A percentile compares a stretch with the other conserved stretches of the same genome.
These are phyloP conservation scores for Pueraria montana DNA, from an alignment of 306 rosid species.

Conservation along the genomic window DNA sequence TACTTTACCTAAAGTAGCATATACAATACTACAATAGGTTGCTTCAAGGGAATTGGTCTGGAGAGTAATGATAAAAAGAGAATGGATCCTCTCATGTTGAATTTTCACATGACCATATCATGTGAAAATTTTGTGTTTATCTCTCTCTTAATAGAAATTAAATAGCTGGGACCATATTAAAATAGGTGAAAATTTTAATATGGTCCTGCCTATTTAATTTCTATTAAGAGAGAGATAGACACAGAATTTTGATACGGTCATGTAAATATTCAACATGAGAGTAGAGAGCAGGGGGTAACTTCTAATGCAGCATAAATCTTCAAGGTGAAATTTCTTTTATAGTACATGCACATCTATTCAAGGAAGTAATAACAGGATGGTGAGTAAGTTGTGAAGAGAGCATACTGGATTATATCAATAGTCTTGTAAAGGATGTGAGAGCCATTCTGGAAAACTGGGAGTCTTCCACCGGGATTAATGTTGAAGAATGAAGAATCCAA, in stretches of 20 bases:
- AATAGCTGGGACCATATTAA: no score
- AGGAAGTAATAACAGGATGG: slow-evolving; percentile 30
- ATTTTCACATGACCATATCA: neutral
- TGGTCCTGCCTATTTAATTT: neutral
- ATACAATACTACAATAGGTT: slow-evolving; percentile 28
- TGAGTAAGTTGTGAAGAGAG: slow-evolving; percentile 42
- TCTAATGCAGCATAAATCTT: slow-evolving; percentile 8
- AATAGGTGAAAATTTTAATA: neutral
- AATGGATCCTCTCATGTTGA: neutral
- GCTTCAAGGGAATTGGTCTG: slow-evolving; percentile 26
- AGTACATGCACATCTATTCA: neutral
- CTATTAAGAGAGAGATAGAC: neutral
- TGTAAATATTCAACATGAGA: neutral
- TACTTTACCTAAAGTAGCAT: slow-evolving; percentile 17
- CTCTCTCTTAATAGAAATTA: neutral
- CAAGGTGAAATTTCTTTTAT: neutral
- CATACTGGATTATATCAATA: slow-evolving; percentile 90
- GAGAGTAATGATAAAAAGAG: slow-evolving; percentile 12
- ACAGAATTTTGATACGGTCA: neutral
- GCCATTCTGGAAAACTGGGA: slow-evolving; percentile 93
- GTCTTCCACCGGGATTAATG: slow-evolving; percentile 77
- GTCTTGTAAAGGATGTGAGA: slow-evolving; percentile 78
- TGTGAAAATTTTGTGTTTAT: neutral
- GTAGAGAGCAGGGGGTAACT: neutral
- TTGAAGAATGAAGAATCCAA: slow-evolving; percentile 80